Evolutionary conservation across 345 rosid genomes (phyloP), one percentile per base, ranked within the genome.

Genomic region (Anacardium occidentale): DNA sequence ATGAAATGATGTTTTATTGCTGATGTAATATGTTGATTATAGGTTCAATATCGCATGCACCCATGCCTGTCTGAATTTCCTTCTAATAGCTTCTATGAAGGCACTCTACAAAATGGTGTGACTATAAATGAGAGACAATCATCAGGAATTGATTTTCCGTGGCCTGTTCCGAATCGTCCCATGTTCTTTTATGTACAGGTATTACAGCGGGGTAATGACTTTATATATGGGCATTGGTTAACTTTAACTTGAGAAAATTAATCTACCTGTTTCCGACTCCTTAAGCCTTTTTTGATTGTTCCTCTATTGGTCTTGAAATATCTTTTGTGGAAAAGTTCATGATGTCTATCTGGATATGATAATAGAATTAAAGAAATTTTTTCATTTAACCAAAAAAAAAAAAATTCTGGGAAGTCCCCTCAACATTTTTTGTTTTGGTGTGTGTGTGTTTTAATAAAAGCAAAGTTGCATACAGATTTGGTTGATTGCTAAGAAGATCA

Each of bases 181-280:
- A 93, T 96, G 99, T 91, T 96, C 83, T 96, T 96, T 73, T 93
- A 93, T 83, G 99, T 96, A 62, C 99, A 96, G 98, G 97, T 96
- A 81, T 55, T 14, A 15, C 20, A 59, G 67, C 66, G 37, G 32
- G 40, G 8, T 10, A 32, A 45, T 2, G 34, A 67, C 22, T 44
- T 53, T 71, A 24, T 24, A 29, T 42, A 25, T 45, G 40, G n/a
- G n/a, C n/a, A 37, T 69, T 22, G 45, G 25, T 58, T n/a, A 15
- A 12, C 58, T 25, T 48, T 42, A 44, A 45, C 13, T 9, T 22
- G 18, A 25, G 40, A 69, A 57, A 42, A 34, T 56, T 2, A 18
- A 25, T 50, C 24, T 26, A 12, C 26, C 25, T 50, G 17, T 48
- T 25, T 10, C 61, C 3, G 34, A 20, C 29, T 45, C 44, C 40